phyloP scores from a whole-genome alignment of 1,139 yeast genomes.

The Taphrina betulina region DNA sequence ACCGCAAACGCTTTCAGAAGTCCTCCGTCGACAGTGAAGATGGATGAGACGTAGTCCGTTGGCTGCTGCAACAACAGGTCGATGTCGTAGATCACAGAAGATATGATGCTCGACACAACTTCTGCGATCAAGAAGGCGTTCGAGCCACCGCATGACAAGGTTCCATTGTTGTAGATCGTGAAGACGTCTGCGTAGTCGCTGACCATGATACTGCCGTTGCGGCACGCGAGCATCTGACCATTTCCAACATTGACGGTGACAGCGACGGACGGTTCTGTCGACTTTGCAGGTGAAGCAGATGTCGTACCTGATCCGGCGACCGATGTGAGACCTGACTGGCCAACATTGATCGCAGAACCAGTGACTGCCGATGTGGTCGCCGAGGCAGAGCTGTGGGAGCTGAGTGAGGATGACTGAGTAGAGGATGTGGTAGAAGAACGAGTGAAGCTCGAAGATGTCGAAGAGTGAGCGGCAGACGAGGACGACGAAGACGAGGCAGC shows the following conservation, averaged over 20 bases:
- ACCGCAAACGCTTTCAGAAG: neutral
- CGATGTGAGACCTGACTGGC: neutral
- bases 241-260: neutral
- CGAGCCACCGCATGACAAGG: conserved; percentile 6
- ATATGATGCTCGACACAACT: neutral
- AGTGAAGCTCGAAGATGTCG: neutral
- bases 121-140: neutral
- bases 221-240: neutral
- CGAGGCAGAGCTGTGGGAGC: too few relatives aligned
- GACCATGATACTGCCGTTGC: neutral
- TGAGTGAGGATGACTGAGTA: too few relatives aligned
- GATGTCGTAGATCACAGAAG: neutral
- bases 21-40: neutral
- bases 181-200: neutral
- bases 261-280: neutral
- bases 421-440: neutral
- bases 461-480: too few relatives aligned
- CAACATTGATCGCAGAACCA: neutral
- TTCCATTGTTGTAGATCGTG: conserved; percentile 11
- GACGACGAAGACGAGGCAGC: too few relatives aligned
- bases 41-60: neutral
- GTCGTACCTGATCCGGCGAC: neutral
- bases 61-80: neutral
- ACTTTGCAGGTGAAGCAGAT: neutral
- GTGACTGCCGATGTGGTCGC: neutral